Evolutionary conservation across 495 filamentous ascomycete species (phyloP).

Genomic region (Pseudomonodictys pantanalensis): DNA sequence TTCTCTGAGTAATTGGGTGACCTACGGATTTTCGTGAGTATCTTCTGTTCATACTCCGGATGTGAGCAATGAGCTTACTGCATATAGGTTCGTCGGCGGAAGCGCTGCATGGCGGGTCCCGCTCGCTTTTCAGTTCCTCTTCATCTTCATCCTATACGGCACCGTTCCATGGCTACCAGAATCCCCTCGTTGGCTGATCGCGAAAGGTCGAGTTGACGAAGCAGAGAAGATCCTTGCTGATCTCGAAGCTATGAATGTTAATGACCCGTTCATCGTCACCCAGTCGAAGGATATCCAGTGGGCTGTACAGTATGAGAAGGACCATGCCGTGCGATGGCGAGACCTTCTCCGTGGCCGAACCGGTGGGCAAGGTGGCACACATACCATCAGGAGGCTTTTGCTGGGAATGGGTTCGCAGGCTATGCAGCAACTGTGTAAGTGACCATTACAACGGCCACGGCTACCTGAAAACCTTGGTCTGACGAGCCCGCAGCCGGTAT

Average conservation of each 20-base stretch:
- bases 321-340: slow-evolving; percentile 48
- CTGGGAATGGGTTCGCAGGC: slow-evolving; percentile 53
- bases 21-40: slow-evolving; percentile 49
- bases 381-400: slow-evolving; percentile 49
- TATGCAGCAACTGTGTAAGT: slow-evolving; percentile 57
- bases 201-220: slow-evolving; percentile 46
- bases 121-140: slow-evolving; percentile 58
- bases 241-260: slow-evolving; percentile 45
- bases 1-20: slow-evolving; percentile 55
- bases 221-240: slow-evolving; percentile 51
- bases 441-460: neutral
- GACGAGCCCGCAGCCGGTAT: slow-evolving; percentile 2
- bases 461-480: neutral
- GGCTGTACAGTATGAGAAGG: slow-evolving; percentile 49
- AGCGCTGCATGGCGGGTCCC: slow-evolving; percentile 55
- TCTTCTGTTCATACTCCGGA: neutral
- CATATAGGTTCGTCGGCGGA: slow-evolving; percentile 43
- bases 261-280: slow-evolving; percentile 48
- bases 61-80: neutral
- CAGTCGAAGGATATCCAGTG: slow-evolving; percentile 51
- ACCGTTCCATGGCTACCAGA: slow-evolving; percentile 57
- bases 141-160: slow-evolving; percentile 51
- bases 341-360: slow-evolving; percentile 48
- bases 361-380: slow-evolving; percentile 42
- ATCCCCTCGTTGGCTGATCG: slow-evolving; percentile 49